Percentiles rank a stretch among this genome's conserved stretches.
Conservation (phyloP, 106 monocot species). For the Amphibolis antarctica region DNA sequence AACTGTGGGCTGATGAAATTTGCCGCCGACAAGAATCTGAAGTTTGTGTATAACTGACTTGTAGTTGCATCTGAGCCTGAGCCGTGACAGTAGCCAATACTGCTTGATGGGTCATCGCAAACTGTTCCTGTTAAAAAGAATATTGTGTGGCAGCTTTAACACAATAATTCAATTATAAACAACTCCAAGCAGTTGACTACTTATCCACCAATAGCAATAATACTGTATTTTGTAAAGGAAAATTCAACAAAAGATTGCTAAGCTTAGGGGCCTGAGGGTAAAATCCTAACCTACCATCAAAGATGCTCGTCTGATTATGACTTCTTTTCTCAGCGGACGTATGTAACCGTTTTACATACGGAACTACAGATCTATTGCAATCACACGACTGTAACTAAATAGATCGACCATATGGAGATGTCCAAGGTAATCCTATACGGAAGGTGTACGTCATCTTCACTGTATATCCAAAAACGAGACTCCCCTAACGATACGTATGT, state of each 20-base stretch:
- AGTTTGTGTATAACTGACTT: constrained; percentile 24
- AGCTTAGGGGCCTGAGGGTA: background rate
- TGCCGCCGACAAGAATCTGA: constrained; percentile 16
- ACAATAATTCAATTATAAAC: background rate
- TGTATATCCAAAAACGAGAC: too few relatives aligned
- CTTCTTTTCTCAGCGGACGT: too few relatives aligned
- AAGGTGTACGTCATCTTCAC: too few relatives aligned
- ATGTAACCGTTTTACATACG: too few relatives aligned
- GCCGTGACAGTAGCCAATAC: constrained; percentile 57
- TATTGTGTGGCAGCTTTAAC: background rate
- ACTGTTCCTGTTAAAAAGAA: constrained; percentile 33
- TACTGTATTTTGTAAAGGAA: too few relatives aligned
- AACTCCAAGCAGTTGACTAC: background rate
- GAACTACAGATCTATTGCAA: too few relatives aligned
- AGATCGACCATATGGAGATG: too few relatives aligned
- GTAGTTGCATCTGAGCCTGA: constrained; percentile 62
- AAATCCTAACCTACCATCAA: background rate
- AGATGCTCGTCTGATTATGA: background rate
- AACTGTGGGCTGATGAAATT: constrained; percentile 12
- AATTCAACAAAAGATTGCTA: background rate
- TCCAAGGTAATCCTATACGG: too few relatives aligned
- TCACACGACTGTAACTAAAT: too few relatives aligned
- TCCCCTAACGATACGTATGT: too few relatives aligned
- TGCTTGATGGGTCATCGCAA: constrained; percentile 71
- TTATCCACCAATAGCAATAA: background rate